Evolutionary conservation across 371 early-diverging fungal genomes (phyloP).

Genomic region (Nematocida displodere): DNA sequence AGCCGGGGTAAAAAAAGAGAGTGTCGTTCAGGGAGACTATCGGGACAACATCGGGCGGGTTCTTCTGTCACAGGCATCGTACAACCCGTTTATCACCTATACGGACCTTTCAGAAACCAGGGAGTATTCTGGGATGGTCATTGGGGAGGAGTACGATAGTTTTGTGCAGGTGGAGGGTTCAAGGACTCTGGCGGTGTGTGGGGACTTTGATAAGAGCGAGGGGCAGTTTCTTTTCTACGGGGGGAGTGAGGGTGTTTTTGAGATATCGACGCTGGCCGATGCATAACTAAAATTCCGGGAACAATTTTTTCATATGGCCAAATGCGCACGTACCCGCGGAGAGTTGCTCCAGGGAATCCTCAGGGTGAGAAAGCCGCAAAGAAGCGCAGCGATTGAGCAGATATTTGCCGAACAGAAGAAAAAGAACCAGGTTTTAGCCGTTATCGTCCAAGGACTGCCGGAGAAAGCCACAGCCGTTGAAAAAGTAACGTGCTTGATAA

Average conservation of each 20-base stretch:
- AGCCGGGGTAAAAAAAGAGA: constrained; percentile 4
- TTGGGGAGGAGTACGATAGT: constrained; percentile 37
- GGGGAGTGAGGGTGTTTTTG: background rate
- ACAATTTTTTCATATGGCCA: no score
- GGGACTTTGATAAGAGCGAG: constrained; percentile 24
- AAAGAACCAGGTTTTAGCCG: no score
- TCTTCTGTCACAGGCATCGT: constrained; percentile 37
- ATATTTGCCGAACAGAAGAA: no score
- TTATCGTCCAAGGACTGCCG: no score
- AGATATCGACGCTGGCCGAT: constrained; percentile 10
- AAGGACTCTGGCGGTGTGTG: constrained; percentile 21
- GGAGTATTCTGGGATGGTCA: constrained; percentile 9
- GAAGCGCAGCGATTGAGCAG: no score
- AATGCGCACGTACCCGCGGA: no score
- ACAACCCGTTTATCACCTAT: constrained; percentile 41
- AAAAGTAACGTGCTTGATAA: no score
- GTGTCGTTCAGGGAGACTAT: background rate
- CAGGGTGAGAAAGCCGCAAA: no score
- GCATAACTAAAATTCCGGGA: no score
- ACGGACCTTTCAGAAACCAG: constrained; percentile 33
- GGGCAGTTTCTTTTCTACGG: constrained; percentile 49
- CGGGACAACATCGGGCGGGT: background rate
- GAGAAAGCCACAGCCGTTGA: no score
- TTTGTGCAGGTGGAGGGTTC: constrained; percentile 13
- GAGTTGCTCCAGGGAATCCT: no score